These are phyloP conservation scores for Nicotiana sylvestris DNA, from an alignment of 257 asterid genomes.

Conservation along the genomic window DNA sequence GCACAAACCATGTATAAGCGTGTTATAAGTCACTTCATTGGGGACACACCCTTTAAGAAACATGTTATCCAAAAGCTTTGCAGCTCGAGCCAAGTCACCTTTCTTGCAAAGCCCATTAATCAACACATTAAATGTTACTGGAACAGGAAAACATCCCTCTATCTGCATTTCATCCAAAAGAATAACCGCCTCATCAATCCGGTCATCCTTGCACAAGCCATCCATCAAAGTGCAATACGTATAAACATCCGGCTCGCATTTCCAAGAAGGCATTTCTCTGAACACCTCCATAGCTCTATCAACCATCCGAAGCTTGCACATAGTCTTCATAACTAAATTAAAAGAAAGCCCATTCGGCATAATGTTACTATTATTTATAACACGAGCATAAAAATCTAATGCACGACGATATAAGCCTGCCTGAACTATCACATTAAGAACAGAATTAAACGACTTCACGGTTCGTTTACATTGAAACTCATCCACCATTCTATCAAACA, in stretches of 20 bases:
- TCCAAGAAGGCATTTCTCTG: conserved; percentile 58
- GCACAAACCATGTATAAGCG: conserved; percentile 85
- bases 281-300: conserved; percentile 57
- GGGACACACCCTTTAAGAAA: conserved; percentile 85
- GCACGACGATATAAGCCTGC: conserved; percentile 51
- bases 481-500: conserved; percentile 64
- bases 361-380: conserved; percentile 32
- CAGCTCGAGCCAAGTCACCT: conserved; percentile 77
- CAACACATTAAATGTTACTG: conserved; percentile 66
- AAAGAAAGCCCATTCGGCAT: conserved; percentile 65
- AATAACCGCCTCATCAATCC: conserved; percentile 81
- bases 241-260: conserved; percentile 62
- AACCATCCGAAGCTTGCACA: conserved; percentile 54
- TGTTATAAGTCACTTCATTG: conserved; percentile 86
- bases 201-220: conserved; percentile 79
- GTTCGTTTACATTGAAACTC: conserved; percentile 72
- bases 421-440: conserved; percentile 69
- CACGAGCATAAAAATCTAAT: conserved; percentile 58
- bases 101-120: conserved; percentile 79
- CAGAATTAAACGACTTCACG: conserved; percentile 80
- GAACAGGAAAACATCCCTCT: conserved; percentile 70
- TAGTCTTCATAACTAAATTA: conserved; percentile 72
- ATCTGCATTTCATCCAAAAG: conserved; percentile 95
- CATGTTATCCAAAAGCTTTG: conserved; percentile 82
- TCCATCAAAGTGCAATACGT: conserved; percentile 95